phyloP scores from a whole-genome alignment of 805 yeast species.

The Maudiozyma serrabonitensis region DNA sequence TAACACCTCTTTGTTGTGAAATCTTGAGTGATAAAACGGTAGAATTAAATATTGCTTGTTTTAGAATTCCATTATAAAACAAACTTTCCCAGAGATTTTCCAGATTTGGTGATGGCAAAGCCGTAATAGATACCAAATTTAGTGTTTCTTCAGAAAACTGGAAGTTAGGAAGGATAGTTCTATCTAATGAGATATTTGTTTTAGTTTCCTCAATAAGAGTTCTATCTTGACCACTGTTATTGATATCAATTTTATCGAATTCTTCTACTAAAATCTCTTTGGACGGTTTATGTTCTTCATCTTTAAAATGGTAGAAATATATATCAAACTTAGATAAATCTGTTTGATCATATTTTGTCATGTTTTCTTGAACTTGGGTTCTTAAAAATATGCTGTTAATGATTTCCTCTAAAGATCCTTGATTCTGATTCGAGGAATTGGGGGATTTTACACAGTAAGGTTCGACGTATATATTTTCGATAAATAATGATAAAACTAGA shows the following conservation, averaged over 20 bases:
- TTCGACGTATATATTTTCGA: neutral
- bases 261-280: constrained; percentile 13
- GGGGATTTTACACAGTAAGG: neutral
- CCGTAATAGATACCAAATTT: constrained; percentile 10
- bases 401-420: neutral
- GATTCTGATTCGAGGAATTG: neutral
- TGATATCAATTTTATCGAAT: constrained; percentile 26
- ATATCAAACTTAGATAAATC: neutral
- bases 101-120: constrained; percentile 25
- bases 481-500: constrained; percentile 13
- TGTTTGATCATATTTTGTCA: neutral
- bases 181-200: too few relatives aligned
- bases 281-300: neutral
- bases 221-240: neutral
- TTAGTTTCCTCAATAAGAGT: neutral
- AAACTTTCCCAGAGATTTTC: constrained; percentile 32
- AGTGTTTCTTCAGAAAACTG: constrained; percentile 14
- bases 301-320: neutral
- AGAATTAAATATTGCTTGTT: constrained; percentile 26
- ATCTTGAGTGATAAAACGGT: constrained; percentile 27
- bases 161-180: neutral
- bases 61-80: constrained; percentile 25
- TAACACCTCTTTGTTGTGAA: neutral
- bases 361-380: neutral
- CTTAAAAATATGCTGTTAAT: neutral